Percentiles rank a stretch among this genome's conserved stretches.
These are phyloP conservation scores for Macrolepiota dolichaula DNA, from an alignment of 768 basidiomycete genomes.

Conservation along the genomic window DNA sequence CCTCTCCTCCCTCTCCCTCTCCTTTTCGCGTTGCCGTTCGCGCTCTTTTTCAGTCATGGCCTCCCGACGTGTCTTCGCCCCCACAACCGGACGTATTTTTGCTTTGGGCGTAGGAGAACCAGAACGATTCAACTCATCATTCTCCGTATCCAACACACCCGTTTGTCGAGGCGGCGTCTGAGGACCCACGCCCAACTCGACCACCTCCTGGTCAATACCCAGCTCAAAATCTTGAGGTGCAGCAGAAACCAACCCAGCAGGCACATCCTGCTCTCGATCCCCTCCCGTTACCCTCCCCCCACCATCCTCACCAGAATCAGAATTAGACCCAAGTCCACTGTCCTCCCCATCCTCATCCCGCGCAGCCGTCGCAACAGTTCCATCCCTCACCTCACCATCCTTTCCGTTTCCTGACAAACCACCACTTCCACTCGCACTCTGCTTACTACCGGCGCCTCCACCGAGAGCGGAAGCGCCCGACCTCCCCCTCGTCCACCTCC, in stretches of 20 bases:
- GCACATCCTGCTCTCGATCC: background rate
- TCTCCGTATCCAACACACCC: background rate
- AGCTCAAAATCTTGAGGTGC: background rate
- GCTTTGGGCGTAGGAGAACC: conserved; percentile 10
- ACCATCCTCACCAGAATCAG: background rate
- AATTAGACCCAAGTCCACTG: background rate
- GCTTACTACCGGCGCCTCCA: background rate
- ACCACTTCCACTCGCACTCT: too few species aligned
- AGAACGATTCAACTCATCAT: background rate
- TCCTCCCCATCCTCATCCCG: too few species aligned
- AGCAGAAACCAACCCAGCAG: conserved; percentile 1
- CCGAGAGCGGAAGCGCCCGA: background rate
- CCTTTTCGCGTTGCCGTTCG: background rate
- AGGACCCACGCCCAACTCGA: background rate
- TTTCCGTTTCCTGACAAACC: background rate
- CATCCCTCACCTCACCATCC: background rate
- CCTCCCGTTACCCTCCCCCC: background rate
- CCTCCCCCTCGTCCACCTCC: conserved; percentile 4
- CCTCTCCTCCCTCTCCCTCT: background rate
- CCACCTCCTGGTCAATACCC: too few species aligned
- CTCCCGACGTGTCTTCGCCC: background rate
- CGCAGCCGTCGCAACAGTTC: background rate
- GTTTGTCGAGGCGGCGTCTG: conserved; percentile 6
- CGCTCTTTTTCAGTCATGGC: too few species aligned
- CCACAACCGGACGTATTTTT: background rate